Evolutionary conservation across 768 basidiomycete genomes (phyloP), one percentile per base, ranked within the genome.

Genomic region (Mycena galericulata): DNA sequence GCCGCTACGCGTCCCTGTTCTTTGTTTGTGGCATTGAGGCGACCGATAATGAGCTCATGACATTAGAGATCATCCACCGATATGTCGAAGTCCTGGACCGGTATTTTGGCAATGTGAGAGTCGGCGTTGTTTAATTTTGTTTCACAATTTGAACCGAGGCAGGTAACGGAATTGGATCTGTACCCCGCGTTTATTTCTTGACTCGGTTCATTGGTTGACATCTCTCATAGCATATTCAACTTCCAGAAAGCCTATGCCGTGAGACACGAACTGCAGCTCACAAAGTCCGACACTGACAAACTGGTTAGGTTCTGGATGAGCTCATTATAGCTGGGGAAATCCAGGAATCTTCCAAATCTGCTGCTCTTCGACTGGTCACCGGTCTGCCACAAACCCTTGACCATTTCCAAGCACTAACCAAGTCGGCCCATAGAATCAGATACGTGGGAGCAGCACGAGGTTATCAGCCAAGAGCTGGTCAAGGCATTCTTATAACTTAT

Each of bases 221-320:
- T 53, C 41, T 47, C 54, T 26, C 36, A 41, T 72, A 96, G 95
- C 59, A 97, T 98, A 72, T 99, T 98, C 88, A 98, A 98, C 82
- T 98, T 98, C 78, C 94, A 98, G 77, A 94, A 96, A 78, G 97
- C 97, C 2, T 98, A 96, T 77, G 90, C 94, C 5, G 96, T 94
- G 5, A 32, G 79, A 77, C 79, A 75, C 62, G 43, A 38, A 40
- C 36, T 38, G 10, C 20, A 8, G 26, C 26, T 32, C 22, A 20
- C 26, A 4, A 22, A 22, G 3, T 26, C 20, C 36, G 0, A 36
- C 24, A 10, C 63, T 56, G 12, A 45, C 18, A 7, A 4, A 17
- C 12, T 15, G n/a, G 70, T 46, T 49, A 94, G 92, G 89, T 98
- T 65, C 82, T 99, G 40, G 97, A 99, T 75, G 97, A 98, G 78